Evolutionary conservation across 2,329 filamentous ascomycete species (phyloP), one percentile per base, ranked within the genome.

Genomic region (Diaporthe australafricana): DNA sequence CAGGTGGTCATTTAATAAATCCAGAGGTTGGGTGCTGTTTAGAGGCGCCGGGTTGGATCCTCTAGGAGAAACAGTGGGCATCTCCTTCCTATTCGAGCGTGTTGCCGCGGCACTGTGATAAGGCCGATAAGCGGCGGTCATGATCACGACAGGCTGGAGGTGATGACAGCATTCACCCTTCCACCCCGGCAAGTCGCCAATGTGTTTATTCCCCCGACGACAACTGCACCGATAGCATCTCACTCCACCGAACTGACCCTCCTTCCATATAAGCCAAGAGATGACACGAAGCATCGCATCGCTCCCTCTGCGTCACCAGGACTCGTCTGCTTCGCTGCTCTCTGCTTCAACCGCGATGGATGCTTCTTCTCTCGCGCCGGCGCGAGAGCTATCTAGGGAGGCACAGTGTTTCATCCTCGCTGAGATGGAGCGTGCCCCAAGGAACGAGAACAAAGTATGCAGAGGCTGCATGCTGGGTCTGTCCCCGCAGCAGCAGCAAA

Each of bases 211-310:
- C 27, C 40, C 66, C 35, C 42, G 30, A 47, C 50, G 38, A 68
- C 32, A 57, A 16, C 4, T 50, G 30, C 22, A 25, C 11, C 22
- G 42, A 12, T n/a, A 63, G 12, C 4, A 32, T 22, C 27, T 60
- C 35, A 47, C 30, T 40, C 11, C 20, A n/a, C 12, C 12, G 3
- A 25, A 50, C 25, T 27, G 40, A 20, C 25, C 17, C 4, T 11
- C 14, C 9, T n/a, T 50, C 42, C 35, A n/a, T 22, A 7, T 32
- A 6, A 60, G 2, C 42, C 17, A 3, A 32, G 55, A 69, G 5
- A 69, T 69, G 66, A 69, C 66, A 35, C 66, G 53, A 69, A 69
- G 53, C 66, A 40, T 38, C 16, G n/a, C 66, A 7, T 57, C 53
- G 17, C 35, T 60, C 66, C 53, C 66, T 32, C 66, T 69, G 42